Conservation (phyloP, 441 rosid species). For the Pelargonium fulgidum region DNA sequence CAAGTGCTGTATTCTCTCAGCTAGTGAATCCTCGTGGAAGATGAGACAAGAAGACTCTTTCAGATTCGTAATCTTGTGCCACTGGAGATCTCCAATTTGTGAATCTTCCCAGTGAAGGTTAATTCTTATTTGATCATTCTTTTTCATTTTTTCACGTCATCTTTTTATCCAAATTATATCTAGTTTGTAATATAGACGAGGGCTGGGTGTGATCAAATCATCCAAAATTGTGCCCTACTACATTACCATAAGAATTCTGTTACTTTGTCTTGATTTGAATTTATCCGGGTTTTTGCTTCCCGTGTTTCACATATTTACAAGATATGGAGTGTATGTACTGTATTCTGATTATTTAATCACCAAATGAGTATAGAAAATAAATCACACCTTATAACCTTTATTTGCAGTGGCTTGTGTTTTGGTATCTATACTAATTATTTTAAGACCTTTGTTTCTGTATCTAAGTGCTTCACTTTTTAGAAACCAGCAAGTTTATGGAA, state of each 20-base stretch:
- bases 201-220: constrained; percentile 26
- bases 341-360: constrained; percentile 15
- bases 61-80: constrained; percentile 11
- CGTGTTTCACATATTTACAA: constrained; percentile 23
- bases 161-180: constrained; percentile 26
- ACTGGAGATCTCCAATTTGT: constrained; percentile 17
- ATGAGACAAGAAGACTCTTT: constrained; percentile 25
- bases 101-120: constrained; percentile 27
- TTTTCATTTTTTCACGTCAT: constrained; percentile 29
- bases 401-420: neutral
- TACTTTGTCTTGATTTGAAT: constrained; percentile 28
- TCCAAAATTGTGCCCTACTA: constrained; percentile 15
- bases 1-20: constrained; percentile 94
- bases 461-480: neutral
- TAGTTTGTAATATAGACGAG: constrained; percentile 30
- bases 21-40: constrained; percentile 97
- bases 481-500: neutral
- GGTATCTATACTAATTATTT: neutral
- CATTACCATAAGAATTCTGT: constrained; percentile 22
- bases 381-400: constrained; percentile 1
- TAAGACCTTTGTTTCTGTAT: neutral
- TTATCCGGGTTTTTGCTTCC: constrained; percentile 28
- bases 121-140: constrained; percentile 19
- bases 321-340: constrained; percentile 22
- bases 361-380: constrained; percentile 17